phyloP scores from a whole-genome alignment of 768 basidiomycete species.

The Pulveroboletus ravenelii region DNA sequence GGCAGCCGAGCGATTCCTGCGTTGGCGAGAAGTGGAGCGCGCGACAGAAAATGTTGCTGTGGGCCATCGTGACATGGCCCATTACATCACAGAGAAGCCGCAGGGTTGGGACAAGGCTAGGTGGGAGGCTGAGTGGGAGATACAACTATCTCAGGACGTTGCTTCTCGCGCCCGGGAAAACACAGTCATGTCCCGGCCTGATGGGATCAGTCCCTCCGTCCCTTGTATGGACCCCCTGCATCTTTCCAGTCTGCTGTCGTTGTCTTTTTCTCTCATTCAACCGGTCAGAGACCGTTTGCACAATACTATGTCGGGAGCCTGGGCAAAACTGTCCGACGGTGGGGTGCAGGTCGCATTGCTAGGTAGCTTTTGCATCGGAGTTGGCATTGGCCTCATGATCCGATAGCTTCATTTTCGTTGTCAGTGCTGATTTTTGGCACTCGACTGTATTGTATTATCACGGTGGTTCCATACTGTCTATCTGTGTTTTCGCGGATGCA shows the following conservation, averaged over 20 bases:
- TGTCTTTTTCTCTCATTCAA: conserved; percentile 56
- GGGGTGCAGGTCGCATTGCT: conserved; percentile 33
- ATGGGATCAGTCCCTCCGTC: conserved; percentile 8
- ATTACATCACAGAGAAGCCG: conserved; percentile 18
- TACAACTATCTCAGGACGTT: conserved; percentile 56
- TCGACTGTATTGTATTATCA: background rate
- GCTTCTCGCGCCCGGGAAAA: conserved; percentile 45
- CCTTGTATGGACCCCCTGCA: conserved; percentile 61
- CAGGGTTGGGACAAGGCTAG: conserved; percentile 53
- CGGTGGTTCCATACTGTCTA: too few relatives aligned
- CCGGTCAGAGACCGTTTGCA: conserved; percentile 35
- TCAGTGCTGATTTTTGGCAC: background rate
- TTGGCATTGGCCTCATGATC: conserved; percentile 40
- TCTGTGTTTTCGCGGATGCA: too few relatives aligned
- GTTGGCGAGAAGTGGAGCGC: conserved; percentile 67
- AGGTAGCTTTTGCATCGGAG: conserved; percentile 42
- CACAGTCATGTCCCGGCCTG: conserved; percentile 21
- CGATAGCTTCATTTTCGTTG: conserved; percentile 14
- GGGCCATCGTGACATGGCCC: conserved; percentile 24
- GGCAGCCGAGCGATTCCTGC: conserved; percentile 64
- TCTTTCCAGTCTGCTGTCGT: conserved; percentile 55
- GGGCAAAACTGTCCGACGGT: conserved; percentile 23
- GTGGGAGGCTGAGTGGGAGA: conserved; percentile 68
- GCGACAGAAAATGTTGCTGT: conserved; percentile 43
- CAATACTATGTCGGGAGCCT: conserved; percentile 19